Conservation (phyloP, 176 grass and related monocot genomes). For the Thalia dealbata region DNA sequence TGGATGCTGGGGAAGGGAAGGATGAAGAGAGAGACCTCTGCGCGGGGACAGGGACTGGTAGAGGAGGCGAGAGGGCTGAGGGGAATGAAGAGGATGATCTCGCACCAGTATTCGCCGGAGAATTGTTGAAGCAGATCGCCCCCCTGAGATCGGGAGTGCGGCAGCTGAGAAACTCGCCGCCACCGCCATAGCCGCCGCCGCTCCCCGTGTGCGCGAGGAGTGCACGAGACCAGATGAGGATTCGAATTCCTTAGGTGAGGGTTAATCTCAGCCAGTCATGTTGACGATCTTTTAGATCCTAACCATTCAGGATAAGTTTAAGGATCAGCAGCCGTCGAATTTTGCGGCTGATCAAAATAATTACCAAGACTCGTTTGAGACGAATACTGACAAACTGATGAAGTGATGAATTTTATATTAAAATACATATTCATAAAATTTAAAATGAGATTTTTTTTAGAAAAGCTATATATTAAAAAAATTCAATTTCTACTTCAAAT, state of each 20-base stretch:
- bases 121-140: neutral
- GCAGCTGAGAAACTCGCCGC: neutral
- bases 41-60: neutral
- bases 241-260: neutral
- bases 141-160: neutral
- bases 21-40: slow-evolving; percentile 2
- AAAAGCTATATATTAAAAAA: too few species aligned
- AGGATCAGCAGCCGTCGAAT: too few species aligned
- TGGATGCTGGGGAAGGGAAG: neutral
- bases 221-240: neutral
- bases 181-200: neutral
- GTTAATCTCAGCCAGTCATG: neutral
- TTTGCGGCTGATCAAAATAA: too few species aligned
- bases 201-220: neutral
- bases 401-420: too few species aligned
- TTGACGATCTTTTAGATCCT: too few species aligned
- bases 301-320: too few species aligned
- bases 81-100: neutral
- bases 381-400: too few species aligned
- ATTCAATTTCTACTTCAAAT: too few species aligned
- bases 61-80: neutral
- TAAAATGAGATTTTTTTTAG: too few species aligned
- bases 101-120: neutral
- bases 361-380: too few species aligned
- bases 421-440: too few species aligned